Evolutionary conservation across 106 monocot species (phyloP).

Genomic region (Allium cepa): DNA sequence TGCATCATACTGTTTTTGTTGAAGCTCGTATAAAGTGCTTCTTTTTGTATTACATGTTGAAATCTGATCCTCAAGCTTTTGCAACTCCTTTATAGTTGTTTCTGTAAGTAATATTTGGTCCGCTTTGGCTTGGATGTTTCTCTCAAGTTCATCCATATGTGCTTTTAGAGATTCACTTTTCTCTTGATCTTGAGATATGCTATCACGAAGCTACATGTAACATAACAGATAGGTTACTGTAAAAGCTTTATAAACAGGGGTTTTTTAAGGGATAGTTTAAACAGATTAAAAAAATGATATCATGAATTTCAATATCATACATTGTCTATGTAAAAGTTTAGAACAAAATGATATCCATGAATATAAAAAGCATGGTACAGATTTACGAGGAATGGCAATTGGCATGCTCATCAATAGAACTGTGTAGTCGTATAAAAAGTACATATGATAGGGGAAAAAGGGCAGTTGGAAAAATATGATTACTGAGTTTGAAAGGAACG

Average conservation of each 20-base stretch:
- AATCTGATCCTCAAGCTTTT: constrained; percentile 77
- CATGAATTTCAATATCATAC: too few relatives aligned
- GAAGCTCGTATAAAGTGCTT: constrained; percentile 83
- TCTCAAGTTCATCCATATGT: constrained; percentile 79
- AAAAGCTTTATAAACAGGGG: not conserved
- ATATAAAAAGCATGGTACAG: too few relatives aligned
- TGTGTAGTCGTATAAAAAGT: not conserved
- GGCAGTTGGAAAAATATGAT: not conserved
- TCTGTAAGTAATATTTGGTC: constrained; percentile 53
- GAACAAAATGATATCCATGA: too few relatives aligned
- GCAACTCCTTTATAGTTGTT: constrained; percentile 70
- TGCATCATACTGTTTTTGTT: constrained; percentile 83
- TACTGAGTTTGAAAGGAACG: not conserved
- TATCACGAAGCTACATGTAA: constrained; percentile 64
- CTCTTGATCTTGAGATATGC: constrained; percentile 78
- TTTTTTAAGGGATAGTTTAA: too few relatives aligned
- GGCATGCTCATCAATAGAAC: not conserved
- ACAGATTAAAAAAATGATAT: too few relatives aligned
- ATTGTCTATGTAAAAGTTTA: too few relatives aligned
- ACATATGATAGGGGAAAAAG: not conserved
- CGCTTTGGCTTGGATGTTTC: constrained; percentile 52
- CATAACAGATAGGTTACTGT: not conserved
- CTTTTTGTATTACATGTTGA: constrained; percentile 54
- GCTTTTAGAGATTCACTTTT: constrained; percentile 68
- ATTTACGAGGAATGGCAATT: not conserved